phyloP scores from a whole-genome alignment of 139 green algal species.

The Chloropicon primus region DNA sequence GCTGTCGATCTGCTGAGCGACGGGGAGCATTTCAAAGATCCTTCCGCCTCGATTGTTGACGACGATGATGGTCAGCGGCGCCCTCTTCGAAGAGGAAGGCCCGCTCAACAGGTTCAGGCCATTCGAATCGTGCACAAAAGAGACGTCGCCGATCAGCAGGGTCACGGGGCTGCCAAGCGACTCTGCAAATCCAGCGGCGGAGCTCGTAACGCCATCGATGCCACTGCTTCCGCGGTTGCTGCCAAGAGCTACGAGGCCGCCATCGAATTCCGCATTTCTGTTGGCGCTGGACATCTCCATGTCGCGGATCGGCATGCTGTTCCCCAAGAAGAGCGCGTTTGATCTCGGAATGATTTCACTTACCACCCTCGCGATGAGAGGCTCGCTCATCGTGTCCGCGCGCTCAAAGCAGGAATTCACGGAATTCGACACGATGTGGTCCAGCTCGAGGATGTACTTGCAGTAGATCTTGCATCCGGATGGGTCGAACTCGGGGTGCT shows the following conservation, averaged over 20 bases:
- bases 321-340: constrained; percentile 85
- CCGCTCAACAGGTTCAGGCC: constrained; percentile 73
- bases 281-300: constrained; percentile 78
- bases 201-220: constrained; percentile 91
- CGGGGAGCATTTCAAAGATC: constrained; percentile 88
- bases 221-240: constrained; percentile 84
- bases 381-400: constrained; percentile 9
- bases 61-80: constrained; percentile 81
- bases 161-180: constrained; percentile 60
- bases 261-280: neutral
- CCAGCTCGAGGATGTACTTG: neutral
- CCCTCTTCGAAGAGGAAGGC: constrained; percentile 19
- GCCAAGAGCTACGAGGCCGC: constrained; percentile 5
- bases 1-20: constrained; percentile 45
- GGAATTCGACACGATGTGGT: neutral
- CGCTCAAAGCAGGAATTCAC: neutral
- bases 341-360: constrained; percentile 34
- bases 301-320: constrained; percentile 96
- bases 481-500: neutral
- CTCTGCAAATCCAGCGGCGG: constrained; percentile 75
- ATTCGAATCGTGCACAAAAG: constrained; percentile 97
- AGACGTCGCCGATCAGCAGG: constrained; percentile 88
- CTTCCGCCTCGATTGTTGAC: constrained; percentile 91
- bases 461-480: neutral
- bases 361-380: constrained; percentile 28